Percentiles rank a stretch among this genome's conserved stretches.
Evolutionary conservation across 768 basidiomycete genomes (phyloP).

Genomic region (Collybiopsis confluens): DNA sequence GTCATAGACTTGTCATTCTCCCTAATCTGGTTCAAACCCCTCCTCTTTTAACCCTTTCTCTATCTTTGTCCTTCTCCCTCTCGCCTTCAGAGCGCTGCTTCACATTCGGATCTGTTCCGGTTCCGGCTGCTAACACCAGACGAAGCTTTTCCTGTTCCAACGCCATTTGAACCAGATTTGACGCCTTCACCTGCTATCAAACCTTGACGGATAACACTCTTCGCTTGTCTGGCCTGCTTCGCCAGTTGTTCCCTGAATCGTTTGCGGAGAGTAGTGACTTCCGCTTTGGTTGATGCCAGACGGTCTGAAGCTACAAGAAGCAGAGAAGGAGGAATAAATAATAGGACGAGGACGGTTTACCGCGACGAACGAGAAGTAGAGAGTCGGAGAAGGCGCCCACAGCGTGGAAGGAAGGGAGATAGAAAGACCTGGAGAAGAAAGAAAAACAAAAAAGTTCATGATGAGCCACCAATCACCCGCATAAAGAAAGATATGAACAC

Average conservation of each 20-base stretch:
- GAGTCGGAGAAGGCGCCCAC: constrained; percentile 12
- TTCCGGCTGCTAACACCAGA: too few relatives aligned
- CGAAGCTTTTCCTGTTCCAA: too few relatives aligned
- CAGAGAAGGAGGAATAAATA: constrained; percentile 1
- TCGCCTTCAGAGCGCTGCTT: neutral
- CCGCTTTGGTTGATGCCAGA: constrained; percentile 61
- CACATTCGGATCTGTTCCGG: neutral
- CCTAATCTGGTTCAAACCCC: neutral
- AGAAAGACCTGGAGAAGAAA: too few relatives aligned
- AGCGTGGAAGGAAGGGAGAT: constrained; percentile 6
- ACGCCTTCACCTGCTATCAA: too few relatives aligned
- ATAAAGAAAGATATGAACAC: constrained; percentile 14
- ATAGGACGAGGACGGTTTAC: too few relatives aligned
- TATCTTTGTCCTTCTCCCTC: neutral
- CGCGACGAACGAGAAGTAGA: constrained; percentile 1
- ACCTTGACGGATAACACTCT: too few relatives aligned
- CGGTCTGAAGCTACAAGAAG: constrained; percentile 63
- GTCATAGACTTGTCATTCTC: constrained; percentile 12
- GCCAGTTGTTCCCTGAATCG: constrained; percentile 74
- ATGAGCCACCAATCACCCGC: too few relatives aligned
- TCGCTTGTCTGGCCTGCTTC: constrained; percentile 16
- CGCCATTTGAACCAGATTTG: too few relatives aligned
- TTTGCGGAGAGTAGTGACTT: constrained; percentile 59
- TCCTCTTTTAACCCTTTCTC: constrained; percentile 33
- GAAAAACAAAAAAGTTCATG: too few relatives aligned